Evolutionary conservation across 2,329 filamentous ascomycete genomes (phyloP), one percentile per base, ranked within the genome.

Genomic region (Botryosphaeria dothidea): DNA sequence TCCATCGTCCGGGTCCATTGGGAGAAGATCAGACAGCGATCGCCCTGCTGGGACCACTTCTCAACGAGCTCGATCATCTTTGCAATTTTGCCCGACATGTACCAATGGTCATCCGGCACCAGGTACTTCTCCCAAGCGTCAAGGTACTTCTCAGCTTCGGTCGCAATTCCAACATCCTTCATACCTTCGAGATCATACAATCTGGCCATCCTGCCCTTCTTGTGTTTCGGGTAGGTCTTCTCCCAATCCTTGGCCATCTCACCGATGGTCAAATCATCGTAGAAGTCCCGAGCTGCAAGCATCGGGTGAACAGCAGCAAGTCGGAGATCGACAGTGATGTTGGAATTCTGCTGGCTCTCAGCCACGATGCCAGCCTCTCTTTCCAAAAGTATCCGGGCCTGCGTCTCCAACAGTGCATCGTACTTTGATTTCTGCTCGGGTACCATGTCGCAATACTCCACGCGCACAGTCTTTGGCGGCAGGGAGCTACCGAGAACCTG

Each of bases 1-100:
- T 97, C 91, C 78, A 98, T 90, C 63, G 97, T 90, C 69, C 92
- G 90, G 6, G 92, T 92, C 77, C 98, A 99, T 71, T 97, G 93
- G 51, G 91, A 96, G 80, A 99, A 99, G 25, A 99, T 88, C 2
- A 99, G 84, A 0, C 92, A 89, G 3, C 94, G 89, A 75, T 97
- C 93, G 3, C 93, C 94, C 61, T 92, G 93, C 66, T 85, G 80
- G 69, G 89, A 89, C 78, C 92, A 97, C 15, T 84, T 79, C 11
- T 83, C 81, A 1, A 99, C 83, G 13, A 99, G 84, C 70, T 91
- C 85, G 27, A 92, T 83, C 27, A 98, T 85, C 69, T 91, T 90
- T 68, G 88, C 81, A n/a, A 98, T 89, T 76, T 99, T 99, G 65
- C 94, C 95, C 54, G 90, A 88, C 67, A 88, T 83, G 85, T 90